phyloP scores from a whole-genome alignment of 148 eudicot genomes.

The Nyssa sinensis region DNA sequence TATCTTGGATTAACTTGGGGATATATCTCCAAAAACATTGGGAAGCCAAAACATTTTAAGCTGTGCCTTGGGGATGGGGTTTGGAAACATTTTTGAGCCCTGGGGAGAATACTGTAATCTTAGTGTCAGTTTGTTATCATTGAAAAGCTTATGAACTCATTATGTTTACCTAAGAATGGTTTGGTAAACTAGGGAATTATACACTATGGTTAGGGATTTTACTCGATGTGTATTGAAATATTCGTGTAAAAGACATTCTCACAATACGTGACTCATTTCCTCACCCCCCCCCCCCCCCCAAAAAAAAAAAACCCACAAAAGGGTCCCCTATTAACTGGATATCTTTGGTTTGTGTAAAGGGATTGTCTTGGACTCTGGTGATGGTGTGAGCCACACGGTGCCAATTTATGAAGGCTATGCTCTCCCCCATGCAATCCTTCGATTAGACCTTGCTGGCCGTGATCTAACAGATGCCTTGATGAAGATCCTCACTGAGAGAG shows the following conservation, averaged over 20 bases:
- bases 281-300: too few relatives aligned
- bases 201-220: too few relatives aligned
- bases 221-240: too few relatives aligned
- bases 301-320: too few relatives aligned
- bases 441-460: constrained; percentile 25
- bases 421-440: constrained; percentile 26
- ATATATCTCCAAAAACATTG: too few relatives aligned
- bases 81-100: not conserved
- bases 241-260: too few relatives aligned
- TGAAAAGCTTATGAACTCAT: not conserved
- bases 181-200: not conserved
- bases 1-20: not conserved
- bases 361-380: constrained; percentile 26
- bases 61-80: not conserved
- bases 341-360: constrained; percentile 2
- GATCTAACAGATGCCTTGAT: constrained; percentile 22
- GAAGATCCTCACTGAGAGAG: constrained; percentile 1
- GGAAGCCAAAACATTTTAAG: not conserved
- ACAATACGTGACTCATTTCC: too few relatives aligned
- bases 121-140: not conserved
- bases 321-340: not conserved
- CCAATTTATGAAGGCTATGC: constrained; percentile 29
- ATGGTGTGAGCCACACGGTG: constrained; percentile 27
- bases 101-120: not conserved
- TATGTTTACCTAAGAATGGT: not conserved